Evolutionary conservation across 2,329 filamentous ascomycete genomes (phyloP), one percentile per base, ranked within the genome.

Genomic region (Colletotrichum destructivum): DNA sequence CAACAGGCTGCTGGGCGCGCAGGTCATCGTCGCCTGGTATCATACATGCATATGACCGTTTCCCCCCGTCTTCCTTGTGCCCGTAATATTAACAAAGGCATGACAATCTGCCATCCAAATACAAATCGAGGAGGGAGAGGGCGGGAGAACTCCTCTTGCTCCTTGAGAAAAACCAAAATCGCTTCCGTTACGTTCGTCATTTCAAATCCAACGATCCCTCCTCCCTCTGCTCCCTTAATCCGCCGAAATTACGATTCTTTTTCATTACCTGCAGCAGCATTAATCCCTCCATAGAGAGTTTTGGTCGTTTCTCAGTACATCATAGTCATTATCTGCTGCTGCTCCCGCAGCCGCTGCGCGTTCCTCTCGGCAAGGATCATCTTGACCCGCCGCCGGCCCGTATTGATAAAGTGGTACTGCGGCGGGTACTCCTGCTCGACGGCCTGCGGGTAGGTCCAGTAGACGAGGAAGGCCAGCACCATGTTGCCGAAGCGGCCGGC

Each of bases 371-470:
- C 69, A 18, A 72, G 46, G 40, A 72, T 72, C 16, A 65, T 67
- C 60, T 64, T 72, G 47, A 72, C 62, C 7, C 69, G 69, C 40
- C 69, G 69, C 15, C 69, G 59, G 54, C 69, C 69, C 26, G 69
- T 72, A 54, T 71, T 69, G 52, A 72, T 63, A 21, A 72, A 64
- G 35, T 72, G 67, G 38, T 72, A 72, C 40, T 70, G 70, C 12
- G 70, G 52, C 42, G 81, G 80, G 51, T 82, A 83, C 38, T 78
- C 78, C 66, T 84, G 82, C 69, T 83, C 81, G 5, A 84, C 75
- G 23, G 77, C 80, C 52, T 81, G 81, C 9, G 83, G 83, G 44
- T 85, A 84, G 6, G 82, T 83, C 81, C 82, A 84, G 57, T 83
- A 80, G n/a, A 84, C 79, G 35, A 84, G 67, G 1, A 77, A 76